Evolutionary conservation across 305 asterid genomes (phyloP), one percentile per base, ranked within the genome.

Genomic region (Fraxinus platypoda): DNA sequence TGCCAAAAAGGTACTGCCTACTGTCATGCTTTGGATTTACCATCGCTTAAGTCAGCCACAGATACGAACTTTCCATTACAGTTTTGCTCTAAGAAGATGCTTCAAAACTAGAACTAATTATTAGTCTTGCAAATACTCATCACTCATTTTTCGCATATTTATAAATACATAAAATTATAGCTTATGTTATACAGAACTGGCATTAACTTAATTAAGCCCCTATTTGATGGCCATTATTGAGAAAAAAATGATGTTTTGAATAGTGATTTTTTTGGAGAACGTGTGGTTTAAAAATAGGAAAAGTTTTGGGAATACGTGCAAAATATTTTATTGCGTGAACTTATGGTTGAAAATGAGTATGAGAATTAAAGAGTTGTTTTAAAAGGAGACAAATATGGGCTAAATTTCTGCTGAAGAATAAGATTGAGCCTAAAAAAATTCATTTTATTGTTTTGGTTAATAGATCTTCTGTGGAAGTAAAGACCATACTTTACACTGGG

Each of bases 401-500:
- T 73, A 28, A 54, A 68, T 19, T 57, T 19, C 76, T n/a, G 34
- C 26, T 19, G 3, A 43, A 43, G 52, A 72, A 80, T 43, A 49
- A 37, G 26, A 31, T 6, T 43, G 35, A 38, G 70, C 78, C 74
- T 74, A 43, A 54, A 59, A 1, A 46, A 79, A 17, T 73, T 46
- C 81, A n/a, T 85, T 37, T 11, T 37, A 25, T 81, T 79, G 46
- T 80, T 76, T 82, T 85, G 72, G 17, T 79, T 9, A 85, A 74
- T 89, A 94, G 99, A 77, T 98, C 99, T 82, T 81, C 83, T 74
- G 97, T 95, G 78, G 99, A 95, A 88, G 89, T 95, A 84, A 95
- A 95, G 84, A 98, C 99, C 41, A 74, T 94, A 85, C 97, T 95
- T 84, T 92, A 88, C 86, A 78, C 81, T 25, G 91, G 90, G 80